Conservation (phyloP, 2,329 filamentous ascomycete species). For the Apiospora malaysiana region DNA sequence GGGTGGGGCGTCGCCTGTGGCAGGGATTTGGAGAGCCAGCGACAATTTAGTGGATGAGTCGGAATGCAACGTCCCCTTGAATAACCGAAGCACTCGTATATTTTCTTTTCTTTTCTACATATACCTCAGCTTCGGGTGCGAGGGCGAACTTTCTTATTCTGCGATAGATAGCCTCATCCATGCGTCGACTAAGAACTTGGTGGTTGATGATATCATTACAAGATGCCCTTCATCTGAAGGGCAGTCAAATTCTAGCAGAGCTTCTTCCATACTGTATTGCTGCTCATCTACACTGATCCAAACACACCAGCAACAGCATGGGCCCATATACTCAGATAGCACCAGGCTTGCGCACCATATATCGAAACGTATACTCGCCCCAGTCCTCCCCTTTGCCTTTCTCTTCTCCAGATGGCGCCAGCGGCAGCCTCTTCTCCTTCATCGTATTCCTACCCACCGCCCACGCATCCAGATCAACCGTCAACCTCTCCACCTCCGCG, state of each 20-base stretch:
- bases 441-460: slow-evolving; percentile 5
- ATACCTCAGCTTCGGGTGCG: no score
- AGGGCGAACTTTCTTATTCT: no score
- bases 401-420: not conserved
- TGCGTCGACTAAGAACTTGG: no score
- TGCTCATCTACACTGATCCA: not conserved
- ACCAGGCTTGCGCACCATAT: slow-evolving; percentile 20
- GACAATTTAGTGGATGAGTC: not conserved
- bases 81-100: not conserved
- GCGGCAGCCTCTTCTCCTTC: not conserved
- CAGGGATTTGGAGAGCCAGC: not conserved
- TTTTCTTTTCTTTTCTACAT: no score
- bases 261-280: not conserved
- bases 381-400: slow-evolving; percentile 10
- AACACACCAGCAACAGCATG: no score
- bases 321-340: not conserved
- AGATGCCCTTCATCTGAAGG: no score
- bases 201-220: no score
- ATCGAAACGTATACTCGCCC: slow-evolving; percentile 20
- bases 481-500: slow-evolving; percentile 23
- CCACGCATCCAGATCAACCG: slow-evolving; percentile 24
- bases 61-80: not conserved
- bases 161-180: no score
- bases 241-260: no score
- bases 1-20: not conserved